Percentiles rank a stretch among this genome's conserved stretches.
Evolutionary conservation across 805 yeast genomes (phyloP).

Genomic region (Saccharomycopsis oosterbeekiorum): DNA sequence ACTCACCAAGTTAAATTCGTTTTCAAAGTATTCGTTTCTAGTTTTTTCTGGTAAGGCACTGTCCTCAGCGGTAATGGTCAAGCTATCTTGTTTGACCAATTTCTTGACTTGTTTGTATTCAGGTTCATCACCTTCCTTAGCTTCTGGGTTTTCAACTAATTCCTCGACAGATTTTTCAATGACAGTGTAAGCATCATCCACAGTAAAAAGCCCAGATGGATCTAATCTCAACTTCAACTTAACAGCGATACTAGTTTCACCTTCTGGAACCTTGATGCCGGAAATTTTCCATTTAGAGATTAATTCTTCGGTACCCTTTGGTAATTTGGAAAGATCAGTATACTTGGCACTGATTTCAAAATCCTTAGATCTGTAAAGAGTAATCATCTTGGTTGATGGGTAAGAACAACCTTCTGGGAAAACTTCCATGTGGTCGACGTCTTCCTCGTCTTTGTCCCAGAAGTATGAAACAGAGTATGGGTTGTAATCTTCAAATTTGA

Average conservation of each 20-base stretch:
- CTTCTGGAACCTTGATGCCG: conserved; percentile 76
- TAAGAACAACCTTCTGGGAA: conserved; percentile 88
- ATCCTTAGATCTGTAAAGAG: conserved; percentile 85
- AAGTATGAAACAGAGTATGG: conserved; percentile 84
- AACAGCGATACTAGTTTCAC: conserved; percentile 68
- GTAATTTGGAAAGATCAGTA: conserved; percentile 65
- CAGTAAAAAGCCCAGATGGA: conserved; percentile 89
- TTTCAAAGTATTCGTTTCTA: conserved; percentile 60
- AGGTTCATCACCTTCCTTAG: conserved; percentile 62
- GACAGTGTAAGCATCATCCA: conserved; percentile 91
- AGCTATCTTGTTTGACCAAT: conserved; percentile 82
- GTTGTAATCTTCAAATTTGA: conserved; percentile 94
- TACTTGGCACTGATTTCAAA: conserved; percentile 80
- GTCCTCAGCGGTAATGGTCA: conserved; percentile 50
- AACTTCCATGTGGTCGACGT: conserved; percentile 84
- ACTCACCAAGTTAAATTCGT: conserved; percentile 73
- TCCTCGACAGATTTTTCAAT: conserved; percentile 88
- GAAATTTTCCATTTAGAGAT: conserved; percentile 80
- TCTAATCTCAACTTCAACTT: conserved; percentile 95
- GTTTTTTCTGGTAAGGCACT: conserved; percentile 48
- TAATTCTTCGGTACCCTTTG: conserved; percentile 50
- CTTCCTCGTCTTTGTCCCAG: conserved; percentile 94
- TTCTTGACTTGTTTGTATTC: conserved; percentile 85
- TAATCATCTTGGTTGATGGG: conserved; percentile 94
- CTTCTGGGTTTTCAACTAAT: conserved; percentile 43